Percentiles rank a stretch among this genome's conserved stretches.
Conservation (phyloP, 148 eudicot genomes). For the Rhododendron simsii region DNA sequence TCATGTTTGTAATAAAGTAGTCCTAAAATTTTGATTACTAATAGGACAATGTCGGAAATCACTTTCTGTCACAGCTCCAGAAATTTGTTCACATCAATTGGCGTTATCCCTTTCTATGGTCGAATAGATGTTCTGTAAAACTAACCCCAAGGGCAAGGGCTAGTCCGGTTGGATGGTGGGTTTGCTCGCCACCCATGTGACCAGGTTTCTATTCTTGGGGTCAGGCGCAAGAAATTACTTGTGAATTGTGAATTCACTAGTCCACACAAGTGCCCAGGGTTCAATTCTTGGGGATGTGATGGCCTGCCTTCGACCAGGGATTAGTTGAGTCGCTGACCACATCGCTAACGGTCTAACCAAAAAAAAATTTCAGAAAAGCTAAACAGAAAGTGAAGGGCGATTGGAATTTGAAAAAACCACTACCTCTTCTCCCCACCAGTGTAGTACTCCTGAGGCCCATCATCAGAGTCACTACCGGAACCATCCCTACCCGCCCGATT, state of each 20-base stretch:
- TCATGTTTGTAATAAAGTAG: background rate
- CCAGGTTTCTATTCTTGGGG: no score
- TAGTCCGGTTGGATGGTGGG: no score
- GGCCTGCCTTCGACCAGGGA: no score
- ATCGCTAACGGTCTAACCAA: no score
- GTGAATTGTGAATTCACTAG: no score
- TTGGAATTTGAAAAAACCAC: background rate
- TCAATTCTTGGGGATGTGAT: no score
- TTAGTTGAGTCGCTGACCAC: no score
- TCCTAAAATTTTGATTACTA: background rate
- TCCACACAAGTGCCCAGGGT: no score
- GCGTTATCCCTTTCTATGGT: background rate
- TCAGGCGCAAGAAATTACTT: no score
- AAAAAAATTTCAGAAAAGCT: no score
- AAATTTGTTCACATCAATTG: background rate
- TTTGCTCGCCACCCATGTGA: no score
- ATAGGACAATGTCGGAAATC: background rate
- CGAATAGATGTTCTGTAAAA: background rate
- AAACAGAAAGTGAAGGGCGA: background rate
- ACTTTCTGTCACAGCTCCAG: background rate
- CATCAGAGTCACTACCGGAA: slow-evolving; percentile 51
- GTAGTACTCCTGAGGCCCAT: slow-evolving; percentile 47
- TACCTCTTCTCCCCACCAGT: slow-evolving; percentile 79
- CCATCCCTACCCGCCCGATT: slow-evolving; percentile 29
- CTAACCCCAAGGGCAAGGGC: no score